Evolutionary conservation across 2,329 filamentous ascomycete species (phyloP), one percentile per base, ranked within the genome.

Genomic region (Verticillium albo-atrum): DNA sequence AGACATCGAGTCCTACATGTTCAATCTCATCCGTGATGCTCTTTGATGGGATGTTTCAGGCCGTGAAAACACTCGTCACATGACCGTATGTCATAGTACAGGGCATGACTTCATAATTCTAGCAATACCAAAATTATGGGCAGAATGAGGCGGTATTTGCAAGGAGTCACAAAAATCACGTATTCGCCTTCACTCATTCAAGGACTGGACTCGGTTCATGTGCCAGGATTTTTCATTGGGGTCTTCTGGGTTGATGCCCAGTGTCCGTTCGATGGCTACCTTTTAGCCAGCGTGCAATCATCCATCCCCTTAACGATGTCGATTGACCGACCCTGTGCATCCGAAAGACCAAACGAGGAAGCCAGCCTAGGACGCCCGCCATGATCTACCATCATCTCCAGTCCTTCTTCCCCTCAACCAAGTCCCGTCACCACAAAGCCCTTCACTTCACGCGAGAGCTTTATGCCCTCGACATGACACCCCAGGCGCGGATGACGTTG

Each of bases 401-500:
- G 58, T 55, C 61, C 54, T 42, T 57, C 58, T 62, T 63, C 57
- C 60, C 58, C 60, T 59, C 60, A 58, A 54, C 59, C 61, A 61
- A 55, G 58, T 57, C 56, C 54, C 57, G 57, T 55, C 59, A 62
- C 56, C 61, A 60, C 20, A 50, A 57, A 62, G 62, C 61, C 35
- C 54, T 27, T 47, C 55, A 59, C 50, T 57, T 47, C 35, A 61
- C 58, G 56, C 42, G 54, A 65, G 63, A 54, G 62, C 59, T 70
- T 78, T 91, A 93, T 82, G 89, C 91, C 80, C 92, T 87, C 79
- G 91, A 95, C 92, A 97, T 96, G 76, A 97, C 92, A 82, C 92
- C 92, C 92, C 92, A 97, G 72, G 91, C 92, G 74, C 93, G 91
- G 84, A 97, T 97, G 84, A 96, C 90, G 89, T 97, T 98, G 85